Evolutionary conservation across 768 basidiomycete genomes (phyloP), one percentile per base, ranked within the genome.

Genomic region (Podaxis sp.): DNA sequence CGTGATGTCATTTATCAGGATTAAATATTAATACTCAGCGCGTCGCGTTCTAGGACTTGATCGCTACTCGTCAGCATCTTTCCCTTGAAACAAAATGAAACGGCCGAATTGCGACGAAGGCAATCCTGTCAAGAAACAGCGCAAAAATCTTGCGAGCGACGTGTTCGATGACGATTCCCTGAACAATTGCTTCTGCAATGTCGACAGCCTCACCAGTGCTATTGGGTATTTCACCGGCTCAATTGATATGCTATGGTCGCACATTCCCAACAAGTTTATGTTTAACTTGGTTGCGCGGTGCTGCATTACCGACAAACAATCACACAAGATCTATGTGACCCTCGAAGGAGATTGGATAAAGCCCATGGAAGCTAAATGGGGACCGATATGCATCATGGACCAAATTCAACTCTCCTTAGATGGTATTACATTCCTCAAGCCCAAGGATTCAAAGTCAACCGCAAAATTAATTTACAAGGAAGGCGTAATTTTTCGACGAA

Each of bases 381-480:
- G 54, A 22, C n/a, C 19, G 12, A 49, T 56, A 12, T 19, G 30
- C 17, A 57, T 62, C 13, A 39, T 38, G 61, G 61, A 62, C n/a
- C 22, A 56, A 15, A 38, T 62, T n/a, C 61, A 62, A 46, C 30
- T 62, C 12, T 62, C 54, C 6, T 38, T 62, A 15, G 61, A 62
- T 28, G 61, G 61, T 4, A 52, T 62, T 9, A 62, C 13, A 2
- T 38, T 33, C 49, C 33, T 49, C 15, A 33, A 55, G 19, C 19
- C 52, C 15, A 4, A 56, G 44, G 48, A 30, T 2, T 3, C 19
- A 8, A 62, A 56, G 19, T 33, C 46, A 17, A 22, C 54, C 2
- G 38, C 44, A 7, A 62, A 62, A 53, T 70, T 24, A 42, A 69
- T 52, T 56, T 74, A 26, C 19, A 66, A 58, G 68, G 71, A 69